These are phyloP conservation scores for Prunus campanulata DNA, from an alignment of 306 rosid genomes.

Conservation along the genomic window DNA sequence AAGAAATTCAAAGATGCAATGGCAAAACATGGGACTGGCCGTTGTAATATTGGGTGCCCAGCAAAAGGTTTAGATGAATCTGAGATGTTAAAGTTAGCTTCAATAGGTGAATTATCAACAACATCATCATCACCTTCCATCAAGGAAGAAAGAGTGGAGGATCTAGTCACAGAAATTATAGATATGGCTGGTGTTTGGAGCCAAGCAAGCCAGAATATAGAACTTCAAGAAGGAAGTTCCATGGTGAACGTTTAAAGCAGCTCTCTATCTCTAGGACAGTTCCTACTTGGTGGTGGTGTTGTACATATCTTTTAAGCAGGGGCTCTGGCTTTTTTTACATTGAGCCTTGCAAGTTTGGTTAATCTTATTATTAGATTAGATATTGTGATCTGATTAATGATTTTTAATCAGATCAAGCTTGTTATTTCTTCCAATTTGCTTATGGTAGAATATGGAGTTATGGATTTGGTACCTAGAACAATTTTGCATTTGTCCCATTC, in stretches of 20 bases:
- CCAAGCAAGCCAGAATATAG: constrained; percentile 14
- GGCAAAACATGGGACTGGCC: constrained; percentile 54
- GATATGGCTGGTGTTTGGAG: constrained; percentile 36
- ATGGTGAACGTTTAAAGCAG: constrained; percentile 14
- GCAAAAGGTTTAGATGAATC: constrained; percentile 69
- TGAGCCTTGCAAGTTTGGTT: constrained; percentile 21
- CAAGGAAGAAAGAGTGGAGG: constrained; percentile 30
- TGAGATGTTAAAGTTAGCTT: constrained; percentile 49
- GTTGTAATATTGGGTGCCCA: constrained; percentile 56
- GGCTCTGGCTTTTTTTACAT: constrained; percentile 21
- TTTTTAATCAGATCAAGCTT: constrained; percentile 15
- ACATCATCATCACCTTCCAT: constrained; percentile 21
- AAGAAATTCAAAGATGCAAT: constrained; percentile 83
- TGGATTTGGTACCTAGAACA: not conserved
- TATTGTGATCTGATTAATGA: constrained; percentile 13
- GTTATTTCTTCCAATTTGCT: not conserved
- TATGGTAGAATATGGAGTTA: not conserved
- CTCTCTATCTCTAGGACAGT: not conserved
- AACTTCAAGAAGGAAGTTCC: constrained; percentile 20
- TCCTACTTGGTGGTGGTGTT: not conserved
- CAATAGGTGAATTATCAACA: constrained; percentile 41
- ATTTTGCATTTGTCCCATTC: not conserved
- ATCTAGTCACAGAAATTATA: constrained; percentile 25
- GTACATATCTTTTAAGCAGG: constrained; percentile 15
- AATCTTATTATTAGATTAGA: constrained; percentile 14